Base-by-base conservation (phyloP, 495 filamentous ascomycete species). In the Penicillium desertorum region DNA sequence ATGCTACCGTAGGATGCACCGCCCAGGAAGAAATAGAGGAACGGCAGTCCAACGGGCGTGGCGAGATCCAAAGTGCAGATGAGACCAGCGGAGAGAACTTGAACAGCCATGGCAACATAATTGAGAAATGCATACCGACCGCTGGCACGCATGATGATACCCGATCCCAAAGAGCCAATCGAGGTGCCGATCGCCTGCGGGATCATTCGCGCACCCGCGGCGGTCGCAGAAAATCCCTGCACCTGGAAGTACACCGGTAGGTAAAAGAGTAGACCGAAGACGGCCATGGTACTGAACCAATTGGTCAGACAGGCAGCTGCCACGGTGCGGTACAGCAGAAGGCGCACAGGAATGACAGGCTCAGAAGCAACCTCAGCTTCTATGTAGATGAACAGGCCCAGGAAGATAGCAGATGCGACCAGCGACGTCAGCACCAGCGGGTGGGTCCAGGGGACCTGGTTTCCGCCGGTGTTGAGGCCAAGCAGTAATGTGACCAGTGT, bases 391-490 rank as follows among this genome's bases (percentile, higher is more conserved):
- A 96, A 85, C 4, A 73, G 37, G 2, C 67, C 58, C 4, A 80
- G 57, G 52, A 83, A 85, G 7, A 83, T 76, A 0, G 76, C 60
- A 4, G 88, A 87, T 1, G 94, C 73, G 0, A 87, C 85, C 14
- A 97, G 70, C 0, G 83, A 80, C 5, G 77, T 80, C 19, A 91
- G 70, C 5, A 95, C 85, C n/a, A 96, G 73, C 3, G 90, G 91
- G 55, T 95, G 88, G 1, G 76, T 82, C 92, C 92, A 96, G 3
- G 91, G 88, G 0, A 96, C 82, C 17, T 90, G 70, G 57, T 93
- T 96, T 6, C 92, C 92, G 12, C 91, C 92, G 1, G 88, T 84
- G 63, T 91, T 96, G 50, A 97, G 79, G 2, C 90, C 91, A 0
- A 94, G 74, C 2, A 96, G 76, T 0, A 96, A 71, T 11, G 91